Evolutionary conservation across 208 protist species (phyloP).

Genomic region (Acanthamoeba sp.): DNA sequence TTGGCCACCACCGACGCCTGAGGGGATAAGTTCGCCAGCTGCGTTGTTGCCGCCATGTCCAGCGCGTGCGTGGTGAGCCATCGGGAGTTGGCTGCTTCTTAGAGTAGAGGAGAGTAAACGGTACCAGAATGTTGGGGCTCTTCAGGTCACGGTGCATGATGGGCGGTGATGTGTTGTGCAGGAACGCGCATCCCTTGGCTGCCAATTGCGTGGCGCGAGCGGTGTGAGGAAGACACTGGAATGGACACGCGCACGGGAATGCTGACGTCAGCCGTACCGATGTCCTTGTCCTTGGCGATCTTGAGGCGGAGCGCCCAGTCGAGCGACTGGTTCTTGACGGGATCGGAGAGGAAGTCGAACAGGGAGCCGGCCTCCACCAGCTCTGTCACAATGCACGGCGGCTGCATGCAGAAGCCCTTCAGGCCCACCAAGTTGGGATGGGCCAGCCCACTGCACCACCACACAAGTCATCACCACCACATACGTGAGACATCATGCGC

Average conservation of each 20-base stretch:
- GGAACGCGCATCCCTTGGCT: slow-evolving; percentile 54
- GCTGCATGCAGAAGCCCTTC: slow-evolving; percentile 52
- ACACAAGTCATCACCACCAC: background rate
- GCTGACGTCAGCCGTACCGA: background rate
- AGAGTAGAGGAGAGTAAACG: background rate
- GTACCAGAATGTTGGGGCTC: slow-evolving; percentile 55
- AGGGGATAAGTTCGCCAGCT: slow-evolving; percentile 13
- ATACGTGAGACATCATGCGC: background rate
- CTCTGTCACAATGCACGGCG: slow-evolving; percentile 73
- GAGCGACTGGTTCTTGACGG: background rate
- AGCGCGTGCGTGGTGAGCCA: too few species aligned
- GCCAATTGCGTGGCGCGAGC: too few species aligned
- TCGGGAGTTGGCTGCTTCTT: too few species aligned
- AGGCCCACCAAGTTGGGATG: slow-evolving; percentile 65
- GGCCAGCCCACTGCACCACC: background rate
- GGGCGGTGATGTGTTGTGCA: slow-evolving; percentile 27
- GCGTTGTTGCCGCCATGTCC: too few species aligned
- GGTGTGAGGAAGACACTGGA: too few species aligned
- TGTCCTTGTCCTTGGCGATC: slow-evolving; percentile 71
- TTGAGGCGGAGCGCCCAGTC: slow-evolving; percentile 64
- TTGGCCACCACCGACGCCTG: slow-evolving; percentile 16
- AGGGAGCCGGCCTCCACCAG: slow-evolving; percentile 13
- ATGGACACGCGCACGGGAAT: too few species aligned
- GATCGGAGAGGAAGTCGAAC: slow-evolving; percentile 58
- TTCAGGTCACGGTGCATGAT: slow-evolving; percentile 58